Conservation (phyloP, 164 flowering plant species). For the Amborella trichopoda region DNA sequence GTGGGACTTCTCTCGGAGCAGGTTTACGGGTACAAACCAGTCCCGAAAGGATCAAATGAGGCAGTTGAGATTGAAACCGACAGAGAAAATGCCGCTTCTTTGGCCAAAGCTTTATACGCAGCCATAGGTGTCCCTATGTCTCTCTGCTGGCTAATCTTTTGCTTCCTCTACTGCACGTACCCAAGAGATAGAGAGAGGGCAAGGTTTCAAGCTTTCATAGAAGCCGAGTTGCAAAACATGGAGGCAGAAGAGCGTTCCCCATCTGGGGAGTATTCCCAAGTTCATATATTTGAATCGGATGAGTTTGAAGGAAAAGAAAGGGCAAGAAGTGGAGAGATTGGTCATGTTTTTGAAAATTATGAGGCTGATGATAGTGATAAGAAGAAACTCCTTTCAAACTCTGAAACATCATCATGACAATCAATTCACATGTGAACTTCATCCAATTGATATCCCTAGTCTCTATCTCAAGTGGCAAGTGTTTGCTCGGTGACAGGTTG, state of each 20-base stretch:
- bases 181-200: conserved; percentile 83
- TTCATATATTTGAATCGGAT: conserved; percentile 13
- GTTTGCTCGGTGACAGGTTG: no score
- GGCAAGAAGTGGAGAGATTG: conserved; percentile 29
- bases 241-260: conserved; percentile 20
- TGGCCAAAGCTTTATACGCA: conserved; percentile 79
- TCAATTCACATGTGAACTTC: no score
- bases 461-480: no score
- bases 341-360: conserved; percentile 22
- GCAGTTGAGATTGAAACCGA: conserved; percentile 50
- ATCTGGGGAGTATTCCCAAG: conserved; percentile 12
- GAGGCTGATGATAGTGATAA: conserved; percentile 40
- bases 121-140: conserved; percentile 70
- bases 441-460: no score
- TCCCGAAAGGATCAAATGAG: conserved; percentile 34
- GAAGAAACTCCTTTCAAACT: conserved; percentile 25
- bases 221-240: conserved; percentile 57
- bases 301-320: conserved; percentile 17
- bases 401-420: no score
- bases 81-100: conserved; percentile 66
- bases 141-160: conserved; percentile 68
- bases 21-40: conserved; percentile 67
- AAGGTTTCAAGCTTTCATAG: conserved; percentile 52
- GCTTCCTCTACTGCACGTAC: conserved; percentile 70
- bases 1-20: conserved; percentile 74